phyloP scores from a whole-genome alignment of 805 yeast species.

The Ogataea populi-albae region DNA sequence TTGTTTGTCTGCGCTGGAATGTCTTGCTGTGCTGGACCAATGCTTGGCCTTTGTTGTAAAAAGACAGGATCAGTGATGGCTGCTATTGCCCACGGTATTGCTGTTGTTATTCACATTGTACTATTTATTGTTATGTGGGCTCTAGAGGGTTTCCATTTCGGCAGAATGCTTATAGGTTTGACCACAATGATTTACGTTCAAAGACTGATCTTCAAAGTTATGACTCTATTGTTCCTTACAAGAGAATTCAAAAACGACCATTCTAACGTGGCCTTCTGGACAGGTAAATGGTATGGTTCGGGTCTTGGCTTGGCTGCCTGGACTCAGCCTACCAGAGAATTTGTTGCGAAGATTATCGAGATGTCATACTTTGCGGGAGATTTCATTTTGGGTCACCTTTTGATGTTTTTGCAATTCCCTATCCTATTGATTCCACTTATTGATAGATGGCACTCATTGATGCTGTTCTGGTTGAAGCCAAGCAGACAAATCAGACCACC shows the following conservation, averaged over 20 bases:
- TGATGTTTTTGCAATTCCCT: constrained; percentile 88
- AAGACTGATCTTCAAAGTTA: constrained; percentile 79
- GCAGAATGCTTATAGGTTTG: constrained; percentile 83
- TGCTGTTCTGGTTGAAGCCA: constrained; percentile 99
- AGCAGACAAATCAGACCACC: constrained; percentile 97
- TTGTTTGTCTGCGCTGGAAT: constrained; percentile 71
- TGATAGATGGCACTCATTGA: constrained; percentile 97
- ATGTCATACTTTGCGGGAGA: constrained; percentile 96
- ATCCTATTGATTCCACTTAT: constrained; percentile 76
- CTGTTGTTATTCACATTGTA: constrained; percentile 81
- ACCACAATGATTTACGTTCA: constrained; percentile 82
- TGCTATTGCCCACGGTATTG: constrained; percentile 92
- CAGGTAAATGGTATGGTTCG: constrained; percentile 97
- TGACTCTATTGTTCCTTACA: constrained; percentile 76
- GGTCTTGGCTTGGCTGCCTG: constrained; percentile 92
- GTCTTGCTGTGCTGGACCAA: constrained; percentile 97
- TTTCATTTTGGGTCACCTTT: constrained; percentile 86
- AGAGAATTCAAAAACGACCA: constrained; percentile 96
- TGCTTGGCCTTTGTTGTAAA: constrained; percentile 92
- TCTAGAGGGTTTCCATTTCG: constrained; percentile 85
- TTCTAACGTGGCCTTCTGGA: constrained; percentile 98
- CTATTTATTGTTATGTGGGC: constrained; percentile 98
- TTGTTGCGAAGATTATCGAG: constrained; percentile 89
- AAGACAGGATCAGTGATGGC: constrained; percentile 95
- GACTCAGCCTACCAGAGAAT: constrained; percentile 96